Conservation (phyloP, 768 basidiomycete genomes). For the Royoungia palumana region DNA sequence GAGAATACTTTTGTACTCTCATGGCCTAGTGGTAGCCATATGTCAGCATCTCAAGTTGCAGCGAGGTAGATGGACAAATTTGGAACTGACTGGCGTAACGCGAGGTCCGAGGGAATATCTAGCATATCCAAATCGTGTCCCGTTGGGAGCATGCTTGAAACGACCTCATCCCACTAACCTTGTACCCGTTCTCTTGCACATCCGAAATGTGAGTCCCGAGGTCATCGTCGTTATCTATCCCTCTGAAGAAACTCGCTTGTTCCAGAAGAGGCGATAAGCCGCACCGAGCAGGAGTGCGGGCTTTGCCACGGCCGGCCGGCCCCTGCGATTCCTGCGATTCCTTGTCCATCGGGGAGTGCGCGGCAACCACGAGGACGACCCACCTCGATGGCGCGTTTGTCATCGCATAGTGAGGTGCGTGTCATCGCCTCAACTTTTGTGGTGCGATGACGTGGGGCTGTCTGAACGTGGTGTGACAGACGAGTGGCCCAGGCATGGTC, state of each 20-base stretch:
- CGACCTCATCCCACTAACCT: conserved; percentile 13
- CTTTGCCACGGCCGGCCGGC: background rate
- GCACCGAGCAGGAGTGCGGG: background rate
- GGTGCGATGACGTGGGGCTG: too few relatives aligned
- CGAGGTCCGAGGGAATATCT: conserved; percentile 30
- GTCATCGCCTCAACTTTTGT: too few relatives aligned
- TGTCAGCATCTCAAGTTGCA: background rate
- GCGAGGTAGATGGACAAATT: background rate
- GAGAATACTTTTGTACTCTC: conserved; percentile 27
- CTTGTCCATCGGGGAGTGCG: background rate
- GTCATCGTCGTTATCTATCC: conserved; percentile 24
- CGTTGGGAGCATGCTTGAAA: background rate
- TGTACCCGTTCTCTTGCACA: conserved; percentile 30
- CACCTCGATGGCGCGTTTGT: too few relatives aligned
- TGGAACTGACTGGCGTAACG: conserved; percentile 24
- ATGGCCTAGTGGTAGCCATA: conserved; percentile 3
- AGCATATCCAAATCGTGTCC: background rate
- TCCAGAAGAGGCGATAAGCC: conserved; percentile 2
- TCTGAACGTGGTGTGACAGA: too few relatives aligned
- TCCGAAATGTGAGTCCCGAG: conserved; percentile 30
- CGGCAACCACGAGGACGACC: too few relatives aligned
- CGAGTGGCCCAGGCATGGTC: too few relatives aligned
- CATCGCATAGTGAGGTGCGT: too few relatives aligned
- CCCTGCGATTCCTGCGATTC: background rate
- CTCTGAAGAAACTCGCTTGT: conserved; percentile 28